phyloP scores from a whole-genome alignment of 2,329 filamentous ascomycete genomes.

The Arthrobotrys entomopaga region DNA sequence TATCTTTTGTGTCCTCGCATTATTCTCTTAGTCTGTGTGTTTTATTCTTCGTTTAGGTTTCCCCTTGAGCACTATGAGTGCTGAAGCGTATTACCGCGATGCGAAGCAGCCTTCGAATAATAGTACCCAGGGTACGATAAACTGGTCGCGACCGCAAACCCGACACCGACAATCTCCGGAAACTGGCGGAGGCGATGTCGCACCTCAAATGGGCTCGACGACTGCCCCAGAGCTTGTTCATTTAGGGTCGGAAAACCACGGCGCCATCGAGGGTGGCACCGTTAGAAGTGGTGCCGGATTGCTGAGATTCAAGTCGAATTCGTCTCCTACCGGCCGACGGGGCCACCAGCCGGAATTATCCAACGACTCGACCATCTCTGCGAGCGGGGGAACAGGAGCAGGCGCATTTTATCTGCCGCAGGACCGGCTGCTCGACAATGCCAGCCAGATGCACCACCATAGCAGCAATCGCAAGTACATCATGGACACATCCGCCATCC shows the following conservation, averaged over 20 bases:
- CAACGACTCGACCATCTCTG: conserved; percentile 45
- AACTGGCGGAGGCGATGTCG: conserved; percentile 24
- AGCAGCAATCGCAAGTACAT: conserved; percentile 49
- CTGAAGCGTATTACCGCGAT: conserved; percentile 35
- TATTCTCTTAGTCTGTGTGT: background rate
- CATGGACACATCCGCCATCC: conserved; percentile 43
- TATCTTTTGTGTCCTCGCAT: background rate
- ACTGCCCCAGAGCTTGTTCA: conserved; percentile 24
- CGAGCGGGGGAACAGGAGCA: conserved; percentile 19
- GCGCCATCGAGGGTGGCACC: conserved; percentile 2
- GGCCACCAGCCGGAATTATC: conserved; percentile 52
- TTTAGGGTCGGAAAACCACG: conserved; percentile 13
- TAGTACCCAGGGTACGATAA: conserved; percentile 17
- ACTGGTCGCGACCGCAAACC: conserved; percentile 52
- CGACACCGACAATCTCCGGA: conserved; percentile 35
- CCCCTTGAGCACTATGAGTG: conserved; percentile 38
- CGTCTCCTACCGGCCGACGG: conserved; percentile 24
- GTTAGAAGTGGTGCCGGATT: conserved; percentile 38
- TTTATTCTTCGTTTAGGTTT: background rate
- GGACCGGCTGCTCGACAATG: conserved; percentile 42
- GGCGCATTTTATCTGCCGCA: conserved; percentile 37
- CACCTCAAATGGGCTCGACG: conserved; percentile 1
- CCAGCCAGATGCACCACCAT: conserved; percentile 34
- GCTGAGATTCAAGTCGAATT: conserved; percentile 34
- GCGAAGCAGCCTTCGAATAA: conserved; percentile 26